These are phyloP conservation scores for Drosera capensis DNA, from an alignment of 148 eudicot species.

Conservation along the genomic window DNA sequence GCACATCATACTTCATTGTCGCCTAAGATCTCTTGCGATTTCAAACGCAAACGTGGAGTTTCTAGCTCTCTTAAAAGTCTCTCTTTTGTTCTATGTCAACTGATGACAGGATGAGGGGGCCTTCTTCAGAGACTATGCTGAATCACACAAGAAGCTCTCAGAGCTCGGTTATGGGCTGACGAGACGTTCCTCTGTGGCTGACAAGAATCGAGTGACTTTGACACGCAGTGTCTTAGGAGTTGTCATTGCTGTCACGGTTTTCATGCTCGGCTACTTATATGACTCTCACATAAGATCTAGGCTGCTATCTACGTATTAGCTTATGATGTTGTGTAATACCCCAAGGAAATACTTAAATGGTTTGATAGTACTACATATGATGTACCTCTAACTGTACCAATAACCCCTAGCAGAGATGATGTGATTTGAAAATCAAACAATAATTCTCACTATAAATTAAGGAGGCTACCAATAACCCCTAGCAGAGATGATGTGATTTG, in stretches of 20 bases:
- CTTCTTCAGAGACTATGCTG: slow-evolving; percentile 76
- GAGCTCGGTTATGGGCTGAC: slow-evolving; percentile 44
- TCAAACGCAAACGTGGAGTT: not conserved
- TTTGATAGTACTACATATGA: too few relatives aligned
- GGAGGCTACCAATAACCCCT: too few relatives aligned
- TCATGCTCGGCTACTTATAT: slow-evolving; percentile 31
- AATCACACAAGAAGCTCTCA: slow-evolving; percentile 76
- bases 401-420: too few relatives aligned
- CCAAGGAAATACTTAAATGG: too few relatives aligned
- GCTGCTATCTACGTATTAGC: too few relatives aligned
- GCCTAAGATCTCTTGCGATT: not conserved
- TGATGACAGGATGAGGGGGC: slow-evolving; percentile 60
- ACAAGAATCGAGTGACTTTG: not conserved
- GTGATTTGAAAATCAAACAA: too few relatives aligned
- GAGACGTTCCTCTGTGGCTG: not conserved
- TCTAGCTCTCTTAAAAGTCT: not conserved
- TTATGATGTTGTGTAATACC: too few relatives aligned
- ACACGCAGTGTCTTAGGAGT: slow-evolving; percentile 10
- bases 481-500: too few relatives aligned
- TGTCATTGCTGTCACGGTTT: slow-evolving; percentile 30
- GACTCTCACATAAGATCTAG: too few relatives aligned
- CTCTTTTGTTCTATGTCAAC: not conserved
- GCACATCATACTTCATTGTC: not conserved
- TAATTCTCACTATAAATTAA: too few relatives aligned
- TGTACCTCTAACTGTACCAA: too few relatives aligned